A percentile compares a stretch with the other conserved stretches of the same genome.
These are phyloP conservation scores for Salix arbutifolia DNA, from an alignment of 345 rosid genomes.

Conservation along the genomic window DNA sequence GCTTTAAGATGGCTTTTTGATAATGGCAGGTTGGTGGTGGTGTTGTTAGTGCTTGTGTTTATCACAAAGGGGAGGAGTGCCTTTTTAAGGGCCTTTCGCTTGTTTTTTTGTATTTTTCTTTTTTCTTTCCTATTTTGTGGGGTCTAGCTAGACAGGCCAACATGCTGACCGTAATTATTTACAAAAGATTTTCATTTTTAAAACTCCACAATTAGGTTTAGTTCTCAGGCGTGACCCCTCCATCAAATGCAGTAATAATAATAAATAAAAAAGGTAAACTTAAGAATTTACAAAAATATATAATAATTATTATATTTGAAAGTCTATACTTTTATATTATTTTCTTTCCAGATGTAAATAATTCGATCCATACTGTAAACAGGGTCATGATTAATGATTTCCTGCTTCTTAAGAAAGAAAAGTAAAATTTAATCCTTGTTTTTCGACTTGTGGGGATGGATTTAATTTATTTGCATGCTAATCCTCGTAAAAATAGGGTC, in stretches of 20 bases:
- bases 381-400: no score
- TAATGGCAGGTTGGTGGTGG: slow-evolving; percentile 33
- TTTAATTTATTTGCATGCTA: no score
- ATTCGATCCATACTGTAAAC: no score
- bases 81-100: slow-evolving; percentile 23
- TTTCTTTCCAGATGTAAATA: no score
- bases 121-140: slow-evolving; percentile 19
- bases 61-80: slow-evolving; percentile 27
- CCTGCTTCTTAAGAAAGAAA: no score
- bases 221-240: neutral
- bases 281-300: no score
- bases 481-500: no score
- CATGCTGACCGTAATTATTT: slow-evolving; percentile 37
- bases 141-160: slow-evolving; percentile 32
- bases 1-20: slow-evolving; percentile 3
- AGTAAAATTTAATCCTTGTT: no score
- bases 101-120: neutral
- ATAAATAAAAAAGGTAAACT: no score
- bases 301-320: no score
- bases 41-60: slow-evolving; percentile 41
- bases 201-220: neutral
- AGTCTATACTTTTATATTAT: no score
- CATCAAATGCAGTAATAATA: neutral
- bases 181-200: neutral
- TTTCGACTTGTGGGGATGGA: no score